Conservation (phyloP, 208 protist genomes). For the Trypanosomatidae sp. region DNA sequence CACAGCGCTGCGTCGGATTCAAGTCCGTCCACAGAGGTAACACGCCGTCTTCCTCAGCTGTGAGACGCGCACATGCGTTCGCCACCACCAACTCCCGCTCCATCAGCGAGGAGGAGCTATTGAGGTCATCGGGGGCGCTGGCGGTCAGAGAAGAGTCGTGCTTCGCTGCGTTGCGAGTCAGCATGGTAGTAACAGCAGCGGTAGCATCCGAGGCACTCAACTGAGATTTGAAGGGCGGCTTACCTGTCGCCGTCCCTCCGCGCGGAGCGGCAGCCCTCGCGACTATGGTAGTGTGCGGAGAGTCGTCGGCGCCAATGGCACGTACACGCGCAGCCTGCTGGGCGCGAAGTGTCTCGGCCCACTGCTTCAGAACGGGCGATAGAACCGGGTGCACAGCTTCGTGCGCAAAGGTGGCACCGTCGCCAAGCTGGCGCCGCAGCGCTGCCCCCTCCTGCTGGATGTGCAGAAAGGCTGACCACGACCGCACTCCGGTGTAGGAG, state of each 20-base stretch:
- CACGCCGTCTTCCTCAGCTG: slow-evolving; percentile 21
- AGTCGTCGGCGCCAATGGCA: background rate
- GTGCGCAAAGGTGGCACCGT: slow-evolving; percentile 51
- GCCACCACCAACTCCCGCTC: slow-evolving; percentile 13
- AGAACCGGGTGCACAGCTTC: slow-evolving; percentile 47
- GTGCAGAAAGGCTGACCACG: slow-evolving; percentile 34
- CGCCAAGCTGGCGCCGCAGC: slow-evolving; percentile 37
- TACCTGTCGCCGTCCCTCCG: background rate
- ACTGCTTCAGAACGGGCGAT: slow-evolving; percentile 35
- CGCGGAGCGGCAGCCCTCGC: background rate
- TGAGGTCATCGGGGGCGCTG: slow-evolving; percentile 1
- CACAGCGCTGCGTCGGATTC: slow-evolving; percentile 34
- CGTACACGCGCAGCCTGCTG: slow-evolving; percentile 16
- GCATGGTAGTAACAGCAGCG: background rate
- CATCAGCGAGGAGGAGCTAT: background rate
- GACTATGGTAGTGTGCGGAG: background rate
- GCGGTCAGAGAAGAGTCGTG: background rate
- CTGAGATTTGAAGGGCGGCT: background rate
- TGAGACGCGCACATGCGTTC: background rate
- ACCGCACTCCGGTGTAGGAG: slow-evolving; percentile 61
- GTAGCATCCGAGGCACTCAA: background rate
- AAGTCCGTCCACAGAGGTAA: slow-evolving; percentile 48
- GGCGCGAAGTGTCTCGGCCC: slow-evolving; percentile 17
- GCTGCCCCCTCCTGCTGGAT: slow-evolving; percentile 42
- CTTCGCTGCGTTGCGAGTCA: background rate